Base-by-base conservation (phyloP, 768 basidiomycete genomes). In the Kwoniella mangroviensis region DNA sequence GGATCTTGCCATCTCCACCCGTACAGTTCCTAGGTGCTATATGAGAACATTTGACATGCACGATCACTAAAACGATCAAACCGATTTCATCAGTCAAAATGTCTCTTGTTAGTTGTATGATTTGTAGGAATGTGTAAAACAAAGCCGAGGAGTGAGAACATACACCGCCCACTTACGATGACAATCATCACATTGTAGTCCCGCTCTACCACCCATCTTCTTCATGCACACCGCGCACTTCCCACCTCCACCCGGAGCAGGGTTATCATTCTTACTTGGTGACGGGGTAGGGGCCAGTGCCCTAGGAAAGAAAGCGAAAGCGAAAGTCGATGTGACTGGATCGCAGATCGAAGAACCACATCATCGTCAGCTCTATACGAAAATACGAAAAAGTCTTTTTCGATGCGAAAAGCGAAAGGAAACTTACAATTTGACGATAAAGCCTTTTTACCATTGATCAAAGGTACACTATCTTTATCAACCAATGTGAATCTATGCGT, bases 121-220 rank as follows among this genome's bases (percentile, higher is more conserved):
- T 28, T 28, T 28, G 28, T 28, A 28, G 4, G 28, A 28, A 28
- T 28, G 6, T 28, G 28, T 28, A 28, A 28, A 34, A 34, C 6
- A 6, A 49, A 49, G 15, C 12, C 13, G 15, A 15, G 40, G 19
- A 6, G 10, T 7, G 15, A 40, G n/a, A 34, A 17, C 2, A 22
- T 22, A 4, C 12, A n/a, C 12, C 28, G 15, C 10, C 7, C 19
- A 65, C 82, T 71, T 57, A 83, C 82, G 69, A 51, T 71, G 61
- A 70, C 82, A 83, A 60, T 83, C 82, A 68, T 83, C 82, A 60
- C 82, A 83, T 41, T 80, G 75, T 63, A 83, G 59, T 41, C 75
- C 77, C 12, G 75, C 74, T 43, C 80, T 65, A 42, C 69, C 70
- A 22, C 79, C 79, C 28, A 80, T 60, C 22, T 73, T 73, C 62